A percentile compares a stretch with the other conserved stretches of the same genome.
phyloP scores from a whole-genome alignment of 140 eudicot species.

The Bidens hawaiensis region DNA sequence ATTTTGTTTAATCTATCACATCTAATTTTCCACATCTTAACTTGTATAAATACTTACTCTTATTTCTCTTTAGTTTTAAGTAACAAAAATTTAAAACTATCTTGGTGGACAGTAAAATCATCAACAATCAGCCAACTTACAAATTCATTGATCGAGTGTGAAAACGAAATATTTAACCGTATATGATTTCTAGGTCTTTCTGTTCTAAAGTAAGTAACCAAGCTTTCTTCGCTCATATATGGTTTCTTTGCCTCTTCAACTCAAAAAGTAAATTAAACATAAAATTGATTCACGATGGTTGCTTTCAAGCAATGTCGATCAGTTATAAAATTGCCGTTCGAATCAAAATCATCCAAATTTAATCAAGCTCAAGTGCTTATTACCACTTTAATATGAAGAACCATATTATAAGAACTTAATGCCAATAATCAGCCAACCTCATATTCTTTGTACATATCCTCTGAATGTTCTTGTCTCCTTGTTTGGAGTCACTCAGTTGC shows the following conservation, averaged over 20 bases:
- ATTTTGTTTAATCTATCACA: too few species aligned
- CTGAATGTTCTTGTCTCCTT: background rate
- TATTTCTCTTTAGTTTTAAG: too few species aligned
- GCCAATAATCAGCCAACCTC: background rate
- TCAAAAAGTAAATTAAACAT: background rate
- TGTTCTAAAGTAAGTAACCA: background rate
- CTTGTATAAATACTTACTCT: too few species aligned
- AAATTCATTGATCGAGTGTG: too few species aligned
- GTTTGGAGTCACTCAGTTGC: conserved; percentile 10
- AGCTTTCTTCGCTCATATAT: background rate
- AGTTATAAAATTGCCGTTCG: background rate
- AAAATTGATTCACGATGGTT: background rate
- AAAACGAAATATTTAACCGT: background rate
- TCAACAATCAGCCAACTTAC: too few species aligned
- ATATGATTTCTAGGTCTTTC: background rate
- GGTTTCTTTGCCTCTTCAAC: too few species aligned
- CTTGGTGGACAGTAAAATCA: too few species aligned
- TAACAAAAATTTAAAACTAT: too few species aligned
- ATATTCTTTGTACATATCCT: background rate
- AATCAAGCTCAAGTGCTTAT: background rate
- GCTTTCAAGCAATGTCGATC: conserved; percentile 1
- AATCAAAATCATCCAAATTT: background rate
- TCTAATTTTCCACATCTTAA: too few species aligned
- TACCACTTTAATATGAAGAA: background rate
- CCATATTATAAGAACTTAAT: background rate